These are phyloP conservation scores for Lecanoromycetidae sp. DNA, from an alignment of 2,329 filamentous ascomycete species.

Conservation along the genomic window DNA sequence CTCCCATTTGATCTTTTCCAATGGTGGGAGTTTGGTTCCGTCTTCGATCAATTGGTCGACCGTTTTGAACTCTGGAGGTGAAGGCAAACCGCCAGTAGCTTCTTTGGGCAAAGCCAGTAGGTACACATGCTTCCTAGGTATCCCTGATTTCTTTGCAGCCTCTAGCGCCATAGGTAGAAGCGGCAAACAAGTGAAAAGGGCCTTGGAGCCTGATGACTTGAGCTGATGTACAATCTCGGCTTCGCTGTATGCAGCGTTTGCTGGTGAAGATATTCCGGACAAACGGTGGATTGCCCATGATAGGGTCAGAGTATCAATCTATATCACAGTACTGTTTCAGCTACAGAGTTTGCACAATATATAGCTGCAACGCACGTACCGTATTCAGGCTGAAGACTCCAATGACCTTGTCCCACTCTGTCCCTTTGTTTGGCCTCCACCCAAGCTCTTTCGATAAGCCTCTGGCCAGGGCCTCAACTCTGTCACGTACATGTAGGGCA, in stretches of 20 bases:
- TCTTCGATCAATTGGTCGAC: constrained; percentile 50
- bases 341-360: not conserved
- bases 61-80: constrained; percentile 42
- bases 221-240: constrained; percentile 56
- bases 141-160: constrained; percentile 48
- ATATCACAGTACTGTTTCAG: not conserved
- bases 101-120: constrained; percentile 50
- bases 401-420: constrained; percentile 71
- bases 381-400: constrained; percentile 71
- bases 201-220: constrained; percentile 50
- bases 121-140: constrained; percentile 50
- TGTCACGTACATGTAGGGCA: constrained; percentile 48
- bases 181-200: constrained; percentile 53
- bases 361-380: constrained; percentile 33
- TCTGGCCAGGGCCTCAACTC: constrained; percentile 55
- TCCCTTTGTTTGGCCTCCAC: constrained; percentile 56
- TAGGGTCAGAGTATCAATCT: constrained; percentile 58
- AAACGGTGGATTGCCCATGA: constrained; percentile 55
- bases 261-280: constrained; percentile 55
- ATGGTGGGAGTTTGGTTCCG: constrained; percentile 41
- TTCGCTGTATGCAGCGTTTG: constrained; percentile 55
- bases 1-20: constrained; percentile 48
- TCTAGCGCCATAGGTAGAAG: constrained; percentile 47
- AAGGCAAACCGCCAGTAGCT: constrained; percentile 34
- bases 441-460: constrained; percentile 58